Evolutionary conservation across 768 basidiomycete genomes (phyloP).

Genomic region (Leccinum pellstonianum): DNA sequence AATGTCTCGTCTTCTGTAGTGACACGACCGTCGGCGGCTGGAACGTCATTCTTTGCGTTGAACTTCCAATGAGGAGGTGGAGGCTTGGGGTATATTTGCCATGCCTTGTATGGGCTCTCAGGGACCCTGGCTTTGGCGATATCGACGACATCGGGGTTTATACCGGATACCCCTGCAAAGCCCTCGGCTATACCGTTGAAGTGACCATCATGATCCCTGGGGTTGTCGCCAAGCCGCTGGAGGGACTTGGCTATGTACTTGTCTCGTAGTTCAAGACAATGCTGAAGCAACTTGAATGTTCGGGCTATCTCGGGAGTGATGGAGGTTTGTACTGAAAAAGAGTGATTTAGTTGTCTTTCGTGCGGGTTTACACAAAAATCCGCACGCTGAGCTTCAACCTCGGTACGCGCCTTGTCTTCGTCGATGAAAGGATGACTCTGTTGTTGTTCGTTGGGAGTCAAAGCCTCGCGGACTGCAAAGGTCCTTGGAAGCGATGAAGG

Average conservation of each 20-base stretch:
- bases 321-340: conserved; percentile 22
- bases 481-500: conserved; percentile 37
- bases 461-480: conserved; percentile 36
- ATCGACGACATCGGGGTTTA: conserved; percentile 57
- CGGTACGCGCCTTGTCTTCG: conserved; percentile 37
- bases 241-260: conserved; percentile 89
- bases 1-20: conserved; percentile 50
- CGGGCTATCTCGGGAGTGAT: conserved; percentile 45
- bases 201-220: conserved; percentile 80
- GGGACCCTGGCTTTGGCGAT: conserved; percentile 26
- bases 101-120: conserved; percentile 48
- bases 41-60: conserved; percentile 49
- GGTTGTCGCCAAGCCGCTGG: conserved; percentile 94
- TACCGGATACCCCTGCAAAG: conserved; percentile 61
- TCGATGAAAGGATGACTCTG: conserved; percentile 24
- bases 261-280: conserved; percentile 88
- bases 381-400: conserved; percentile 35
- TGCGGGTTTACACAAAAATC: conserved; percentile 2
- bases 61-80: conserved; percentile 98
- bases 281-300: conserved; percentile 71
- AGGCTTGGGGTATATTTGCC: conserved; percentile 90
- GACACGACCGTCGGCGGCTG: conserved; percentile 39
- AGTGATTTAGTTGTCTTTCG: conserved; percentile 4
- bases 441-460: conserved; percentile 24
- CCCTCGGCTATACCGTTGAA: conserved; percentile 70